phyloP scores from a whole-genome alignment of 1,139 yeast genomes.

The Suhomyces choctaworum region DNA sequence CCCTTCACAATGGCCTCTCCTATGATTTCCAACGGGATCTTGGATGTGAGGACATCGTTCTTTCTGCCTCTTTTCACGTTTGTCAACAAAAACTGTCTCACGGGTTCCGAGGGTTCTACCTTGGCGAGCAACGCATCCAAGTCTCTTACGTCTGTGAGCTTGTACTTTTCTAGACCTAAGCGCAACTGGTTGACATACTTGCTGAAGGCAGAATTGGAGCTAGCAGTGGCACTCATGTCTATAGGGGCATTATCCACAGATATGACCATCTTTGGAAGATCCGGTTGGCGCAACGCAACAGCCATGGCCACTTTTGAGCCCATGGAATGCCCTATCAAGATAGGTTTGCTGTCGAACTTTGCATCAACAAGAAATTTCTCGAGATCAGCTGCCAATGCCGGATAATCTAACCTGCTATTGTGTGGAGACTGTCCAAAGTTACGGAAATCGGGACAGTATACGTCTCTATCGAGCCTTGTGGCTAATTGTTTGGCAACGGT shows the following conservation, averaged over 20 bases:
- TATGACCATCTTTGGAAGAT: slow-evolving; percentile 60
- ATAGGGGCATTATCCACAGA: slow-evolving; percentile 92
- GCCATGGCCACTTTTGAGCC: slow-evolving; percentile 97
- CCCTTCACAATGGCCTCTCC: slow-evolving; percentile 64
- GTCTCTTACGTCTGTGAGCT: slow-evolving; percentile 56
- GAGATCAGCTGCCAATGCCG: slow-evolving; percentile 82
- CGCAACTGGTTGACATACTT: slow-evolving; percentile 64
- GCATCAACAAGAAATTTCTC: slow-evolving; percentile 61
- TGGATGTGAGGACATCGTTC: slow-evolving; percentile 38
- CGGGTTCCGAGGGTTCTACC: slow-evolving; percentile 57
- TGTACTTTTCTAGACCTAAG: slow-evolving; percentile 46
- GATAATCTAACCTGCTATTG: slow-evolving; percentile 65
- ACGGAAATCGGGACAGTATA: slow-evolving; percentile 78
- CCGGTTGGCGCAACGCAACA: slow-evolving; percentile 68
- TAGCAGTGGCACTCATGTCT: slow-evolving; percentile 47
- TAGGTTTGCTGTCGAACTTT: slow-evolving; percentile 47
- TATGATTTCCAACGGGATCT: slow-evolving; percentile 71
- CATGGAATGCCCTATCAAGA: slow-evolving; percentile 92
- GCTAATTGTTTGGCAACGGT: slow-evolving; percentile 60
- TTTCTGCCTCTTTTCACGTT: slow-evolving; percentile 55
- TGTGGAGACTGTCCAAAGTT: slow-evolving; percentile 95
- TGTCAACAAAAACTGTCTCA: slow-evolving; percentile 80
- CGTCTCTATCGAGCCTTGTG: slow-evolving; percentile 43
- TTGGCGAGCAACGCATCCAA: slow-evolving; percentile 65
- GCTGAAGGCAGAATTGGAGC: slow-evolving; percentile 55